A percentile compares a stretch with the other conserved stretches of the same genome.
Conservation (phyloP, 805 yeast genomes). For the Sugiyamaella valdiviana region DNA sequence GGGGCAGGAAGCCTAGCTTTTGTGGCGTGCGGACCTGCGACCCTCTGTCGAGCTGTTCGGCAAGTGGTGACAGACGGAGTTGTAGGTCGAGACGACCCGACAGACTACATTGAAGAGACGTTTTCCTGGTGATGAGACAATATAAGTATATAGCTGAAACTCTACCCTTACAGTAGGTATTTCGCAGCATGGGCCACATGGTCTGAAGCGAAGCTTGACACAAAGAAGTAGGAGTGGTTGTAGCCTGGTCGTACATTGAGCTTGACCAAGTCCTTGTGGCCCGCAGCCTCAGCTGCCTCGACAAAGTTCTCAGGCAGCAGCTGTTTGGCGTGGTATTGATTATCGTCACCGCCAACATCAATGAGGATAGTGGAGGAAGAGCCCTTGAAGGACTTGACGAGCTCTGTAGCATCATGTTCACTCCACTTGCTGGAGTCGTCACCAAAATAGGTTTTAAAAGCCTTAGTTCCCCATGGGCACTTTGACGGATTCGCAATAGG, state of each 20-base stretch:
- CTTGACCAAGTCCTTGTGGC: slow-evolving; percentile 57
- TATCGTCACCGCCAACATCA: slow-evolving; percentile 76
- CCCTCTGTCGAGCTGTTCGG: slow-evolving; percentile 52
- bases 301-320: slow-evolving; percentile 69
- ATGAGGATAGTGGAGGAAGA: slow-evolving; percentile 59
- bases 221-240: slow-evolving; percentile 87
- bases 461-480: slow-evolving; percentile 85
- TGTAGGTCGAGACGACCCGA: slow-evolving; percentile 37
- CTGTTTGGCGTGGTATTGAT: slow-evolving; percentile 58
- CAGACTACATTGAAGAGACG: slow-evolving; percentile 64
- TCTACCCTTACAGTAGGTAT: slow-evolving; percentile 31
- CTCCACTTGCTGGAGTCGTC: slow-evolving; percentile 51
- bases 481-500: slow-evolving; percentile 78
- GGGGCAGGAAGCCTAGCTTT: neutral
- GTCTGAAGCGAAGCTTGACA: slow-evolving; percentile 68
- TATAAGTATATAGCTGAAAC: neutral
- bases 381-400: slow-evolving; percentile 54
- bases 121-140: slow-evolving; percentile 51
- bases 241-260: slow-evolving; percentile 68
- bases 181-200: slow-evolving; percentile 88
- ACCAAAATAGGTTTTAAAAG: slow-evolving; percentile 75
- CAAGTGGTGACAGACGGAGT: slow-evolving; percentile 41
- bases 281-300: slow-evolving; percentile 51
- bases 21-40: slow-evolving; percentile 50
- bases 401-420: slow-evolving; percentile 76